phyloP scores from a whole-genome alignment of 2,329 filamentous ascomycete species.

The Fusarium sp. region DNA sequence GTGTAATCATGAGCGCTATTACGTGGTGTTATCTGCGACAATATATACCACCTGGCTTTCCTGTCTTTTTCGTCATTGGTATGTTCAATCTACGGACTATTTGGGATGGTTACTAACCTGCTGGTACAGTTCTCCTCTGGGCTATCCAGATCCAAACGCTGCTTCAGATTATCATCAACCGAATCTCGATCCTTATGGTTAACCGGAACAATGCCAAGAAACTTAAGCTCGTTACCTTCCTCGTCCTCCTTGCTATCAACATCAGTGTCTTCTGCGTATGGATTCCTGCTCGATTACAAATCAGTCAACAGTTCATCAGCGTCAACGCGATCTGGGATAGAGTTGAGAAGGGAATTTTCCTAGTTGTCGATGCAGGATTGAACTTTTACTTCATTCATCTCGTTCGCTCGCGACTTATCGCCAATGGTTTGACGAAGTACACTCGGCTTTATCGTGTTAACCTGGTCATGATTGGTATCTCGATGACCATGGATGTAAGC shows the following conservation, averaged over 20 bases:
- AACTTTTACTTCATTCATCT: constrained; percentile 65
- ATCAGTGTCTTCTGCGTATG: constrained; percentile 66
- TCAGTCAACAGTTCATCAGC: constrained; percentile 55
- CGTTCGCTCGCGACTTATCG: constrained; percentile 59
- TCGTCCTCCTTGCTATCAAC: constrained; percentile 61
- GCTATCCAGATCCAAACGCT: constrained; percentile 61
- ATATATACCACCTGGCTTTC: constrained; percentile 43
- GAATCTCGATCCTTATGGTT: constrained; percentile 61
- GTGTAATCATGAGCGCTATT: constrained; percentile 45
- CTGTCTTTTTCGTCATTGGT: constrained; percentile 44
- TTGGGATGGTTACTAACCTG: background rate
- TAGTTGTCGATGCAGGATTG: constrained; percentile 61
- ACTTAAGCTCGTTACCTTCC: constrained; percentile 59
- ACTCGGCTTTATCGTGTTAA: constrained; percentile 56
- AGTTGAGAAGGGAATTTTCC: constrained; percentile 63
- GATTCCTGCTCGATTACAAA: constrained; percentile 63
- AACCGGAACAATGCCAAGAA: constrained; percentile 51
- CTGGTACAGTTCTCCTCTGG: constrained; percentile 49
- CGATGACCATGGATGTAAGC: constrained; percentile 48
- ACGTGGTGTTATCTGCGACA: constrained; percentile 45
- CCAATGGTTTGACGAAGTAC: constrained; percentile 63
- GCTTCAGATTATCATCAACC: constrained; percentile 68
- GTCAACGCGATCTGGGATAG: constrained; percentile 66
- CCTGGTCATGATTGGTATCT: constrained; percentile 48
- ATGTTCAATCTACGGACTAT: rapidly evolving